Evolutionary conservation across 805 yeast species (phyloP), one percentile per base, ranked within the genome.

Genomic region (Metschnikowia baotianmanensis): DNA sequence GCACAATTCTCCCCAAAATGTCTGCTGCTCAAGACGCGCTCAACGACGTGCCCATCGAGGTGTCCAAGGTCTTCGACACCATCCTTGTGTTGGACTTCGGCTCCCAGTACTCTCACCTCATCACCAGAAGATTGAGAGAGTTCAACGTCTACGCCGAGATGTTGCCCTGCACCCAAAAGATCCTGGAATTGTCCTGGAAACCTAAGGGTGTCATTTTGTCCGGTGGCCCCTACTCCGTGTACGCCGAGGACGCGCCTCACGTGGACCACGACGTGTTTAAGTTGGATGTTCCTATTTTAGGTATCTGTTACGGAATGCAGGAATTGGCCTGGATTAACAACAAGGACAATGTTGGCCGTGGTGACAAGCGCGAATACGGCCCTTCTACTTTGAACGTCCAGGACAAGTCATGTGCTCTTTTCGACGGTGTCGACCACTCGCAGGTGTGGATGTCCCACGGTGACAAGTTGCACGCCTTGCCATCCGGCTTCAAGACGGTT

Each of bases 361-460:
- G 96, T 67, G 96, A 87, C 58, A 90, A 91, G 77, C 83, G 98
- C 69, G 99, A 93, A 72, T 93, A 91, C 62, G 99, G 99, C 47
- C 96, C 96, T 36, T 96, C 99, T 46, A 80, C 86, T 44, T 76
- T 93, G 63, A 75, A 80, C 53, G 95, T 88, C 42, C 72, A 77
- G 55, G 93, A 87, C 60, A 50, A 68, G 30, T 42, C 66, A 16
- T 80, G 87, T 64, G 80, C 86, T 16, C 73, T 93, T 48, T 93
- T 93, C 69, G 74, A 81, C 49, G 96, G 83, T 47, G 87, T 93
- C 55, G 95, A 89, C 67, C 84, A 93, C 72, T 88, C 95, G 45
- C 90, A 84, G 64, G 97, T 93, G 48, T 93, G 99, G 99, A 93
- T 93, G 99, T 90, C 98, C 35, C 99, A 93, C 68, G 96, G 96